A percentile compares a stretch with the other conserved stretches of the same genome.
Evolutionary conservation across 106 monocot species (phyloP).

Genomic region (Allium fistulosum): DNA sequence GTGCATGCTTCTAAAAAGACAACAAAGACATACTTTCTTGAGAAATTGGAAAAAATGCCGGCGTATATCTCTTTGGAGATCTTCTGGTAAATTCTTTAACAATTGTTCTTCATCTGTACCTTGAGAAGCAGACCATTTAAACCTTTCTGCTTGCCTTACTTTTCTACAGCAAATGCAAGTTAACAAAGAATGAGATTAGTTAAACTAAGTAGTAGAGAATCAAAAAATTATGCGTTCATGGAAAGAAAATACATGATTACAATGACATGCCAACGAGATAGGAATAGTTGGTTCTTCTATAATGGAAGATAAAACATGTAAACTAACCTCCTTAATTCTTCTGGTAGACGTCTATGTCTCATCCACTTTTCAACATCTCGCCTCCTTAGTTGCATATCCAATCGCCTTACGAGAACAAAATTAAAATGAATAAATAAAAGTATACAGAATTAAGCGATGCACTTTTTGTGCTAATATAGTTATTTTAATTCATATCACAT

Average conservation of each 20-base stretch:
- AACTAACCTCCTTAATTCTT: conserved; percentile 22
- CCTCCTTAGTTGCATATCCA: conserved; percentile 58
- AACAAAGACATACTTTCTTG: conserved; percentile 33
- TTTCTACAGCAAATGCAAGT: conserved; percentile 27
- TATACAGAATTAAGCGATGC: neutral
- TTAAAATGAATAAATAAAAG: neutral
- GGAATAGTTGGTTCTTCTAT: neutral
- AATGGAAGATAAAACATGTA: neutral
- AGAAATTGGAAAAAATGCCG: conserved; percentile 76
- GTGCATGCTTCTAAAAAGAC: too few relatives aligned
- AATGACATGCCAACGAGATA: neutral
- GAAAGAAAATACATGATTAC: neutral
- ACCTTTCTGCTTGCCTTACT: conserved; percentile 71
- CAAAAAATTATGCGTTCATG: neutral
- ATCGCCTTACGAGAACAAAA: conserved; percentile 22
- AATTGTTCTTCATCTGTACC: conserved; percentile 73
- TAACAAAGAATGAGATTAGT: neutral
- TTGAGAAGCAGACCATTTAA: conserved; percentile 72
- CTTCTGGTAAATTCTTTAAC: conserved; percentile 60
- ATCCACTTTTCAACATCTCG: conserved; percentile 69
- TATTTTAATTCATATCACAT: too few relatives aligned
- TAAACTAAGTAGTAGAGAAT: neutral
- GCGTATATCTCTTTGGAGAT: conserved; percentile 60
- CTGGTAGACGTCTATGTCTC: conserved; percentile 58
- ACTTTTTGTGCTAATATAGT: too few relatives aligned